Conservation (phyloP, 1,284 basidiomycete species). For the Fomitopsis palustris region DNA sequence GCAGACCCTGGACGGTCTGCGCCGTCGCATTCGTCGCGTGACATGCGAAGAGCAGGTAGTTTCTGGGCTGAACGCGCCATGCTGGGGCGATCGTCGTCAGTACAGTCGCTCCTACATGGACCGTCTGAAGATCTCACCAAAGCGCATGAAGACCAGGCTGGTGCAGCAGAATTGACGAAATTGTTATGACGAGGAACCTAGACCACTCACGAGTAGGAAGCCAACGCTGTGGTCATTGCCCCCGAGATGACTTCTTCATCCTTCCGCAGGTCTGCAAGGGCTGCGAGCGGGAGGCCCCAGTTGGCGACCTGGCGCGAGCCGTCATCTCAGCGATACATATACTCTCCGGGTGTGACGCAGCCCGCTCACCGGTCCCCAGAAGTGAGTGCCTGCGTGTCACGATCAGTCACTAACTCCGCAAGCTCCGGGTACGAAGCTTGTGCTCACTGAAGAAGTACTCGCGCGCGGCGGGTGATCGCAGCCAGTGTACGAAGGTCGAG, state of each 20-base stretch:
- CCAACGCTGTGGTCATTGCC: conserved; percentile 89
- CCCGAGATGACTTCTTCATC: conserved; percentile 96
- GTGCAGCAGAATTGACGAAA: conserved; percentile 1
- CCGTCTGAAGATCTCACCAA: conserved; percentile 50
- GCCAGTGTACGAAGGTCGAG: conserved; percentile 80
- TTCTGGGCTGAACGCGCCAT: conserved; percentile 92
- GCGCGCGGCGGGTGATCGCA: conserved; percentile 84
- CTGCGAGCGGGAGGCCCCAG: conserved; percentile 94
- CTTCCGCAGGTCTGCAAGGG: conserved; percentile 84
- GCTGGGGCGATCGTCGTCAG: conserved; percentile 40
- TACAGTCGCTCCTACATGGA: not conserved
- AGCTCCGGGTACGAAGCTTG: not conserved
- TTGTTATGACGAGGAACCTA: not conserved
- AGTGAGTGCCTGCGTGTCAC: conserved; percentile 75
- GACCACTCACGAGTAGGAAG: conserved; percentile 82
- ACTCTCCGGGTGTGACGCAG: conserved; percentile 2
- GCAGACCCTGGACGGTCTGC: conserved; percentile 77
- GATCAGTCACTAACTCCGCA: conserved; percentile 9
- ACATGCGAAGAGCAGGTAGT: conserved; percentile 92
- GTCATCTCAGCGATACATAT: conserved; percentile 9
- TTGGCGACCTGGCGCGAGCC: conserved; percentile 73
- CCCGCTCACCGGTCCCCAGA: conserved; percentile 85
- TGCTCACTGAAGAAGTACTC: conserved; percentile 92
- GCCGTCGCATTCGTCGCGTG: conserved; percentile 89
- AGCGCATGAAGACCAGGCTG: conserved; percentile 93